Evolutionary conservation across 352 stramenopile species (phyloP), one percentile per base, ranked within the genome.

Genomic region (Pythium phragmiticola): DNA sequence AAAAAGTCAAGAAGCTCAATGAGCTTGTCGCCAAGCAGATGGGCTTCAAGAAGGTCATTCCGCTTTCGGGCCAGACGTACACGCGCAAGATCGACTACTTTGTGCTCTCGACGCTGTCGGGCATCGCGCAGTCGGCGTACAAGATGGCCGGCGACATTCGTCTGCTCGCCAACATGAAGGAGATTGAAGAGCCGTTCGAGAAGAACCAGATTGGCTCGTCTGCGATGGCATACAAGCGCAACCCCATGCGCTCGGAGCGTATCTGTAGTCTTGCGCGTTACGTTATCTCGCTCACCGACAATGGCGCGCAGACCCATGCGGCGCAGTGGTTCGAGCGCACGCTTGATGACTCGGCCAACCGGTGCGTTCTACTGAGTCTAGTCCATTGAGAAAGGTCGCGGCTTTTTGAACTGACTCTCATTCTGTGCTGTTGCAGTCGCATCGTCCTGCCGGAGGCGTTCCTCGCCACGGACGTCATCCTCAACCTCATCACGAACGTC

Each of bases 191-290:
- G 70, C 89, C 89, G 41, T 96, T 97, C 60, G 89, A 94, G 72
- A 96, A 96, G 80, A 95, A 95, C 77, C 51, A 87, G 75, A 99
- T 99, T 68, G 97, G 97, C 11, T 98, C 92, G 34, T 98, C 90
- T 39, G 97, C 97, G 50, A 99, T 99, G 97, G 97, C 97, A 0
- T 99, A 99, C 92, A 99, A 99, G 84, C 93, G 97, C 63, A 99
- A 99, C 84, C 97, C 97, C 50, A 99, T 99, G 97, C 91, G 97
- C 48, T 98, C 83, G 54, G 97, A 99, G 77, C 91, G 97, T 66
- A 97, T 98, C 54, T 99, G 97, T 76, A 99, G 93, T 72, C 75
- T 99, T 17, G 90, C 96, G 46, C 87, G 97, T 69, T 99, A 99
- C 77, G 91, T 99, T 41, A 99, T 99, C 74, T 97, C 89, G 57